phyloP scores from a whole-genome alignment of 495 filamentous ascomycete genomes.

The Tetracladium marchalianum region DNA sequence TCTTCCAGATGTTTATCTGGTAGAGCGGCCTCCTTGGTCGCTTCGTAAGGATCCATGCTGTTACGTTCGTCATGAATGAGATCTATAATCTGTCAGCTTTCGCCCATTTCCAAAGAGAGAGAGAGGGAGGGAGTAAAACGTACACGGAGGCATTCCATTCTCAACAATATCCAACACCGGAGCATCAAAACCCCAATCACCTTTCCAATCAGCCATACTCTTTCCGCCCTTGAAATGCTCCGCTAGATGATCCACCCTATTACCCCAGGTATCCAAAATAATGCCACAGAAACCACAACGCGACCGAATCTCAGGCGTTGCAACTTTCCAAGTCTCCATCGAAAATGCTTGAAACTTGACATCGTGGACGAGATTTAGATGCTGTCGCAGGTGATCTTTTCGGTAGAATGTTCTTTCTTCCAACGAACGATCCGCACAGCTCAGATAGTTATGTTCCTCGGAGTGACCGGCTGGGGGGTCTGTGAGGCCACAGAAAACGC shows the following conservation, averaged over 20 bases:
- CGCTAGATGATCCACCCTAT: slow-evolving; percentile 53
- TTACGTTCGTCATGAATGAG: slow-evolving; percentile 49
- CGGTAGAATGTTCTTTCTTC: slow-evolving; percentile 68
- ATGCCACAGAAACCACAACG: slow-evolving; percentile 63
- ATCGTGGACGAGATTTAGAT: slow-evolving; percentile 67
- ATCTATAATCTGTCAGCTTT: slow-evolving; percentile 22
- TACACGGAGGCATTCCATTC: slow-evolving; percentile 48
- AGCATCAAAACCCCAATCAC: slow-evolving; percentile 61
- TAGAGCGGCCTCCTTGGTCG: slow-evolving; percentile 23
- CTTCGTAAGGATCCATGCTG: slow-evolving; percentile 32
- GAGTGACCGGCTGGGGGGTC: slow-evolving; percentile 52
- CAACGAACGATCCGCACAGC: slow-evolving; percentile 55
- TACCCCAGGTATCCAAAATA: slow-evolving; percentile 50
- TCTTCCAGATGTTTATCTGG: slow-evolving; percentile 39
- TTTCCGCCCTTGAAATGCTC: slow-evolving; percentile 58
- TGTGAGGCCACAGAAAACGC: slow-evolving; percentile 54
- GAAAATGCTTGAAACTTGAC: slow-evolving; percentile 47
- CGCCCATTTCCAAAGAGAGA: not conserved
- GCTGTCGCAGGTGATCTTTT: slow-evolving; percentile 78
- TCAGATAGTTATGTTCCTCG: slow-evolving; percentile 59
- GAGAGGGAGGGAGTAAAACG: not conserved
- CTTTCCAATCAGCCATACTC: slow-evolving; percentile 61
- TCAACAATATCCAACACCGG: slow-evolving; percentile 48
- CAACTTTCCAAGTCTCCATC: slow-evolving; percentile 62
- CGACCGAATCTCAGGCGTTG: slow-evolving; percentile 48